A percentile compares a stretch with the other conserved stretches of the same genome.
Conservation (phyloP, 768 basidiomycete genomes). For the Psilocybe cubensis region DNA sequence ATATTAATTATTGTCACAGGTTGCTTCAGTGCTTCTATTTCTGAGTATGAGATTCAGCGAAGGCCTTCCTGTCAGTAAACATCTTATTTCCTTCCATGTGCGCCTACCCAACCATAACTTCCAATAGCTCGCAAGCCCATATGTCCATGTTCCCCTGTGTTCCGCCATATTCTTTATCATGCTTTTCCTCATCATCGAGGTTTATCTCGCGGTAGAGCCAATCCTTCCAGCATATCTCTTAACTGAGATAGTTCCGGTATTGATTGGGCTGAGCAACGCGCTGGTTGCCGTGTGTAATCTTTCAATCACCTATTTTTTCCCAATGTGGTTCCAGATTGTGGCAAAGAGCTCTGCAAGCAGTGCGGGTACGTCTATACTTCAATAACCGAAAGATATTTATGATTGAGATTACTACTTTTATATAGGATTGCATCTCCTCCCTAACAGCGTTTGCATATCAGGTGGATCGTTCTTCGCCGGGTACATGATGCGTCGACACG, state of each 20-base stretch:
- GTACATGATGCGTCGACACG: conserved; percentile 62
- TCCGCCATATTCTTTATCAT: conserved; percentile 49
- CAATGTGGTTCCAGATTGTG: conserved; percentile 86
- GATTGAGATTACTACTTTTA: background rate
- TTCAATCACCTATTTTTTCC: conserved; percentile 77
- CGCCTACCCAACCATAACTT: background rate
- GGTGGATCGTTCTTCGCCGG: conserved; percentile 70
- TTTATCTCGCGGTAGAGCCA: conserved; percentile 69
- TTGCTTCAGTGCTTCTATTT: conserved; percentile 65
- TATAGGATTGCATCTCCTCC: conserved; percentile 61
- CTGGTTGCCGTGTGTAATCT: conserved; percentile 76
- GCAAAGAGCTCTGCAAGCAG: conserved; percentile 66
- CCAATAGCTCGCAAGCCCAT: conserved; percentile 58
- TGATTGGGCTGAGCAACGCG: conserved; percentile 75
- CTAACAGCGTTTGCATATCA: conserved; percentile 64
- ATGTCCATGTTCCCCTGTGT: conserved; percentile 44
- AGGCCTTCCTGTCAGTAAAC: conserved; percentile 58
- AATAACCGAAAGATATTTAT: background rate
- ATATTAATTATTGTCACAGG: conserved; percentile 31
- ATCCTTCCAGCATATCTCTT: conserved; percentile 71
- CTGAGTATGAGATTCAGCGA: conserved; percentile 74
- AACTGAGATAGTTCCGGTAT: conserved; percentile 67
- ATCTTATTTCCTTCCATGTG: no score
- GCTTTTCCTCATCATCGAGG: conserved; percentile 64
- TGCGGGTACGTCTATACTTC: conserved; percentile 31